A percentile compares a stretch with the other conserved stretches of the same genome.
Conservation (phyloP, 441 rosid species). For the Biscutella laevigata region DNA sequence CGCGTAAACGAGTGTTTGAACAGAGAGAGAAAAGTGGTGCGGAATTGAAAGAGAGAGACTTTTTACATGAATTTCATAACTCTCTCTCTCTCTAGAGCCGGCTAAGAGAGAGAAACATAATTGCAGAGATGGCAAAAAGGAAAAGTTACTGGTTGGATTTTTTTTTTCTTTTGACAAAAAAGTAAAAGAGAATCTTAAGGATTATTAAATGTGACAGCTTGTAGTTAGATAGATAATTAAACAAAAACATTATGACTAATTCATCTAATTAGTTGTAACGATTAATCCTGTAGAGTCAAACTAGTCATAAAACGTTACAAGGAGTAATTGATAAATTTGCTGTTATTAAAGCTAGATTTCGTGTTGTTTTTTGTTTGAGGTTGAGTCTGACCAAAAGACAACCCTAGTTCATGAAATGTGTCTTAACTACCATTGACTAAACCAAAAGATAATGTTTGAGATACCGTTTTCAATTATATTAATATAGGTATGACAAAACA, state of each 20-base stretch:
- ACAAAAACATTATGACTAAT: neutral
- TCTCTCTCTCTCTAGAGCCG: neutral
- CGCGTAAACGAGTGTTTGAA: conserved; percentile 17
- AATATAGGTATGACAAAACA: no score
- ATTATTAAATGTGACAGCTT: conserved; percentile 21
- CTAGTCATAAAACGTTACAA: no score
- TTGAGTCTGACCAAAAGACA: conserved; percentile 2
- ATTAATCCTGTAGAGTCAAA: conserved; percentile 1
- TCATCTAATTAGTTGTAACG: no score
- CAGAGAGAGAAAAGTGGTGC: conserved; percentile 11
- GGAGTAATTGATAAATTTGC: no score
- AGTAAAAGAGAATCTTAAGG: conserved; percentile 22
- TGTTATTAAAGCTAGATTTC: no score
- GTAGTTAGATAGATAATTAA: no score
- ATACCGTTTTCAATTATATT: no score
- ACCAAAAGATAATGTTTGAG: no score
- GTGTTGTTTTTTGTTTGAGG: neutral
- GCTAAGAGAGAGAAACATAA: conserved; percentile 3
- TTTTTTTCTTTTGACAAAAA: conserved; percentile 13
- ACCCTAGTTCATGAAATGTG: neutral
- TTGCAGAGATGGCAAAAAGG: neutral
- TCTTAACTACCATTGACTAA: no score
- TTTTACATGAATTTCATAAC: conserved; percentile 15
- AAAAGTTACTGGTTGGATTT: conserved; percentile 1
- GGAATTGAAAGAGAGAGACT: neutral